Percentiles rank a stretch among this genome's conserved stretches.
Evolutionary conservation across 2,329 filamentous ascomycete genomes (phyloP).

Genomic region (Aureobasidium subglaciale): DNA sequence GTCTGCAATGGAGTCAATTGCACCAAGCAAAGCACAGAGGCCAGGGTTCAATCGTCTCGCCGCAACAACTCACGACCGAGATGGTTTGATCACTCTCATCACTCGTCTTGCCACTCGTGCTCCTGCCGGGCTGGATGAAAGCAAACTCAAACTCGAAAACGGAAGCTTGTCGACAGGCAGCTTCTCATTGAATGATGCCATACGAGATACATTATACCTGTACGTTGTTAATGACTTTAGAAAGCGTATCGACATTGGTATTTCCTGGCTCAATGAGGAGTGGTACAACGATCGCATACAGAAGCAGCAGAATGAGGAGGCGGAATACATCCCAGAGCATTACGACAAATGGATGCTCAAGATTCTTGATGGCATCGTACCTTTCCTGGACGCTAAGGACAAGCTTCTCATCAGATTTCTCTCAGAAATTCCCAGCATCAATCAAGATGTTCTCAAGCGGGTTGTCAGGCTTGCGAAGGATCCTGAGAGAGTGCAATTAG

Average conservation of each 20-base stretch:
- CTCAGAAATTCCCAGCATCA: slow-evolving; percentile 81
- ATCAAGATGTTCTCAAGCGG: slow-evolving; percentile 61
- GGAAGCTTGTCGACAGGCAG: slow-evolving; percentile 29
- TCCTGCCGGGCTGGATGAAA: slow-evolving; percentile 60
- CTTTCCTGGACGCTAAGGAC: slow-evolving; percentile 86
- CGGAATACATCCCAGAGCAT: slow-evolving; percentile 44
- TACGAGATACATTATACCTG: slow-evolving; percentile 72
- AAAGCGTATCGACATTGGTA: slow-evolving; percentile 78
- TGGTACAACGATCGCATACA: slow-evolving; percentile 85
- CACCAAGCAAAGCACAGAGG: slow-evolving; percentile 45
- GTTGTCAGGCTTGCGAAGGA: slow-evolving; percentile 59
- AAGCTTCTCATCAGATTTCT: slow-evolving; percentile 76
- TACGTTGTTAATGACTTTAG: slow-evolving; percentile 92
- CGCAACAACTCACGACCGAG: slow-evolving; percentile 67
- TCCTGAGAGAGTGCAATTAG: slow-evolving; percentile 55
- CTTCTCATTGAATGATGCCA: slow-evolving; percentile 55
- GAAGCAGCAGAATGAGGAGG: slow-evolving; percentile 37
- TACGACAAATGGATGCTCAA: slow-evolving; percentile 75
- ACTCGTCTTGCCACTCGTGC: slow-evolving; percentile 78
- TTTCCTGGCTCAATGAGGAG: slow-evolving; percentile 93
- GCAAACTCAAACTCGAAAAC: slow-evolving; percentile 51
- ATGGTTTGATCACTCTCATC: slow-evolving; percentile 86
- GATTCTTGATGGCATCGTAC: slow-evolving; percentile 81
- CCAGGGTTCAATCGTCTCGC: slow-evolving; percentile 77
- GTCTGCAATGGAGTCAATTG: slow-evolving; percentile 61